These are phyloP conservation scores for Boletellus sp. DNA, from an alignment of 768 basidiomycete species.

Conservation along the genomic window DNA sequence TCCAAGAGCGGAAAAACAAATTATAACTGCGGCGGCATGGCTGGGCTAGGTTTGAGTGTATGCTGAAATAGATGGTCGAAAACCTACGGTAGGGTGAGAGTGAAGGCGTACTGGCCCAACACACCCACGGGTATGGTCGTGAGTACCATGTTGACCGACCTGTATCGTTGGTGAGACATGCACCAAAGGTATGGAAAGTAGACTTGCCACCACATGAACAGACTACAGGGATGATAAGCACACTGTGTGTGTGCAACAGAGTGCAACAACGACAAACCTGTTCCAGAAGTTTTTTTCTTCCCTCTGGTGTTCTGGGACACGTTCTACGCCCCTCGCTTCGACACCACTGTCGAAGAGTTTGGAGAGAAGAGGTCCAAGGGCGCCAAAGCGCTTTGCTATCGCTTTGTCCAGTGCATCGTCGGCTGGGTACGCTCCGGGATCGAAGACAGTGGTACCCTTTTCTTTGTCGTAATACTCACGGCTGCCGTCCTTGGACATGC, in stretches of 20 bases:
- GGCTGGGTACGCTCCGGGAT: background rate
- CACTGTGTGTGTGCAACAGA: background rate
- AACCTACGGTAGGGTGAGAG: constrained; percentile 44
- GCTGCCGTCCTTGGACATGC: constrained; percentile 5
- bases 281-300: constrained; percentile 44
- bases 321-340: constrained; percentile 53
- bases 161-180: constrained; percentile 10
- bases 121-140: constrained; percentile 50
- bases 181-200: background rate
- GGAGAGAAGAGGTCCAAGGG: constrained; percentile 30
- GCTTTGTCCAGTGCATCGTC: constrained; percentile 29
- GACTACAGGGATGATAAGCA: constrained; percentile 23
- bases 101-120: constrained; percentile 45
- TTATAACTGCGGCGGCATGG: constrained; percentile 42
- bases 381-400: constrained; percentile 30
- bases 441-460: constrained; percentile 2
- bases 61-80: background rate
- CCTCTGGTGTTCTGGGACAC: constrained; percentile 48
- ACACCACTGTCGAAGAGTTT: constrained; percentile 46
- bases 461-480: constrained; percentile 18
- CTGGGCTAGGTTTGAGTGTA: constrained; percentile 21
- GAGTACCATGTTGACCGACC: constrained; percentile 48
- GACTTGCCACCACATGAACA: constrained; percentile 45
- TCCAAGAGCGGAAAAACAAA: constrained; percentile 46
- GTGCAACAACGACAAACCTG: constrained; percentile 30